Base-by-base conservation (phyloP, 2,329 filamentous ascomycete genomes). In the Alternaria consortialis region DNA sequence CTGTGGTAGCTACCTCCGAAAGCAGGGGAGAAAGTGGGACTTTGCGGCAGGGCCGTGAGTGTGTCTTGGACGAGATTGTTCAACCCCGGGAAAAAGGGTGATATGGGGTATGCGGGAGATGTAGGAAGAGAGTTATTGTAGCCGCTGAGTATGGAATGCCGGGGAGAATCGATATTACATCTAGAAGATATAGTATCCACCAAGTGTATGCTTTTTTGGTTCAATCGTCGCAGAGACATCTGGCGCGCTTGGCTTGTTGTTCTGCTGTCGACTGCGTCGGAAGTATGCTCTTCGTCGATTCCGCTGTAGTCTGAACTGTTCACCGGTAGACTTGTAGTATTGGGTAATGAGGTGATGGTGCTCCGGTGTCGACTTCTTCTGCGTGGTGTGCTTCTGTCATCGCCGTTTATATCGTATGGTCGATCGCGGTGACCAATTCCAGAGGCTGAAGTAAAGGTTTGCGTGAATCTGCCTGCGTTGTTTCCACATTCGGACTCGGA, bases 401-500 rank as follows among this genome's bases (percentile, higher is more conserved):
- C 50, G 27, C 15, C 55, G 12, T 44, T 17, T 1, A 47, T 15
- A 4, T 40, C 55, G 17, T 66, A 58, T 5, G 56, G 42, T 9
- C 64, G 32, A 27, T 55, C 63, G 7, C 54, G 56, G 27, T 67
- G 27, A 2, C 58, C 59, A 3, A 58, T 9, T 5, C 58, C 53
- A 2, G 58, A 52, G 4, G 48, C 47, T 3, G 56, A 40, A 36
- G 53, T 58, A 23, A 67, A 66, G 1, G 54, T 66, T 23, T 66
- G 67, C 8, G 65, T 69, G 31, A 59, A 27, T 15, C 65, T 62
- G 32, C 67, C 64, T n/a, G 65, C 64, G 3, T 60, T 68, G 34
- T 73, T 69, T 29, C 70, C 72, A 63, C 68, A 71, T 6, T 68
- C 73, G 1, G 67, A 71, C 31, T 57, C 72, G 4, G 68, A 71